phyloP scores from a whole-genome alignment of 2,329 filamentous ascomycete genomes.

The Xylariaceae sp. region DNA sequence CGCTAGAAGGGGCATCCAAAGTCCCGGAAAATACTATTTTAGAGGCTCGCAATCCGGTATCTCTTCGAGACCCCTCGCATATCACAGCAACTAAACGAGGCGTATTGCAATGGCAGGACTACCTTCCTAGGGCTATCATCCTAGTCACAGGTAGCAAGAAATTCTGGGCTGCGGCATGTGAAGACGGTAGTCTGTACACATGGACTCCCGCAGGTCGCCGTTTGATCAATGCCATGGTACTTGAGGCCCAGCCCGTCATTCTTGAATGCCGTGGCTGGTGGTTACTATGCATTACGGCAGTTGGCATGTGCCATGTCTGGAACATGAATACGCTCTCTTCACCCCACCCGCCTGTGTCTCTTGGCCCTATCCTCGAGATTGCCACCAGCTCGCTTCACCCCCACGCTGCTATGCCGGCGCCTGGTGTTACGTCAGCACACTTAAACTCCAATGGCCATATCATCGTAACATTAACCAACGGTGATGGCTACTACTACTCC shows the following conservation, averaged over 20 bases:
- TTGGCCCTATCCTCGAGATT: slow-evolving; percentile 83
- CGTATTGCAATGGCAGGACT: slow-evolving; percentile 86
- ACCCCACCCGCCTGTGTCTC: slow-evolving; percentile 81
- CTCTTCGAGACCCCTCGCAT: slow-evolving; percentile 73
- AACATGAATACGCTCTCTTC: slow-evolving; percentile 77
- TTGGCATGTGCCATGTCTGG: slow-evolving; percentile 89
- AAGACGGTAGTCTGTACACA: slow-evolving; percentile 82
- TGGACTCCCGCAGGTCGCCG: slow-evolving; percentile 91
- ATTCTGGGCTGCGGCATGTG: slow-evolving; percentile 89
- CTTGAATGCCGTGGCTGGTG: slow-evolving; percentile 85
- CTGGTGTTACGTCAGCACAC: slow-evolving; percentile 83
- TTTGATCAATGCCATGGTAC: slow-evolving; percentile 73
- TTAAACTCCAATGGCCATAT: slow-evolving; percentile 83
- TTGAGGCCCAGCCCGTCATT: slow-evolving; percentile 92
- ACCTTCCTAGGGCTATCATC: slow-evolving; percentile 78
- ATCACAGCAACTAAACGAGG: slow-evolving; percentile 78
- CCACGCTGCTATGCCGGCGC: slow-evolving; percentile 68
- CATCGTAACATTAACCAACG: slow-evolving; percentile 86
- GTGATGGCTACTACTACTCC: slow-evolving; percentile 89
- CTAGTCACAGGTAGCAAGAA: slow-evolving; percentile 83
- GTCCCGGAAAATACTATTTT: slow-evolving; percentile 67
- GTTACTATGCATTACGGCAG: slow-evolving; percentile 82
- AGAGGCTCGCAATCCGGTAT: slow-evolving; percentile 80
- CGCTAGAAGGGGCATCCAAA: slow-evolving; percentile 56
- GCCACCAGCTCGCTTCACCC: slow-evolving; percentile 73